Evolutionary conservation across 2,329 filamentous ascomycete genomes (phyloP).

Genomic region (Phyllosticta citrichinensis): DNA sequence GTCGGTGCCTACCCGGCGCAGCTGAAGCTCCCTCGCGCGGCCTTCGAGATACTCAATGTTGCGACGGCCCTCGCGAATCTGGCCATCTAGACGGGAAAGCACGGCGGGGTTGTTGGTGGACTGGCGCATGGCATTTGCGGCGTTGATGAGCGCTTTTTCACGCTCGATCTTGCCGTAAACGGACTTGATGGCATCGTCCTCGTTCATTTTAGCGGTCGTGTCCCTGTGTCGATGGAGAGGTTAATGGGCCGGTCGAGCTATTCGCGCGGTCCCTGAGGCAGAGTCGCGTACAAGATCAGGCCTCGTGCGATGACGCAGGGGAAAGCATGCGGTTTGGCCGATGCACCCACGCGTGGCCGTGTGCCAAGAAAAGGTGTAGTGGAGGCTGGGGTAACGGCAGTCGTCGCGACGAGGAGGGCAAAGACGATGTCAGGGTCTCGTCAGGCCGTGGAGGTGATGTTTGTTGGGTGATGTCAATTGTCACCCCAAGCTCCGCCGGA

Average conservation of each 20-base stretch:
- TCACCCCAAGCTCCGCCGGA: conserved; percentile 5
- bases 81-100: conserved; percentile 79
- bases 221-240: background rate
- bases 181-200: conserved; percentile 58
- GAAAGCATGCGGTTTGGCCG: conserved; percentile 3
- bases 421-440: background rate
- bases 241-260: background rate
- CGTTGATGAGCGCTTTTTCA: conserved; percentile 89
- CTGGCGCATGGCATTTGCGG: conserved; percentile 88
- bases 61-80: conserved; percentile 85
- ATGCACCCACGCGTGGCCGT: background rate
- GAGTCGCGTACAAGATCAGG: conserved; percentile 8
- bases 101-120: conserved; percentile 91
- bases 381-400: background rate
- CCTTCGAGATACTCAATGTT: conserved; percentile 96
- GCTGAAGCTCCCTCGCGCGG: conserved; percentile 76
- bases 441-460: background rate
- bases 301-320: conserved; percentile 9
- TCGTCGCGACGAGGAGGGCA: background rate
- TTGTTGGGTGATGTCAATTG: conserved; percentile 6
- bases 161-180: conserved; percentile 96
- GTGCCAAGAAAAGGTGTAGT: background rate
- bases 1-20: conserved; percentile 62
- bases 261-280: background rate
- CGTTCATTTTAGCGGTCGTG: conserved; percentile 40